Evolutionary conservation across 2,329 filamentous ascomycete genomes (phyloP), one percentile per base, ranked within the genome.

Genomic region (Penicillium sp.): DNA sequence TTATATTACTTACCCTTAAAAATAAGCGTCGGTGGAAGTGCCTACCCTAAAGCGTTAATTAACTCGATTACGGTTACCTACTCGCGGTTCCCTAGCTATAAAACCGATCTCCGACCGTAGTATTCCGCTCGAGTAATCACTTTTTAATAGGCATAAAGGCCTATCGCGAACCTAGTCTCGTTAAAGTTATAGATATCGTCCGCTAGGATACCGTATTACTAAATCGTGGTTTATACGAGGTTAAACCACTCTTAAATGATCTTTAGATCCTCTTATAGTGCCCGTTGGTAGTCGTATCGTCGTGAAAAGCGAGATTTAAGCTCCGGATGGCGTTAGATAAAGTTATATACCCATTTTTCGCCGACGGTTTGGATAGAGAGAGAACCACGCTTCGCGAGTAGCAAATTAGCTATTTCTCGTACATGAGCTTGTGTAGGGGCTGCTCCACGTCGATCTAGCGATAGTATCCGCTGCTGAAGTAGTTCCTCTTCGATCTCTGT

Each of bases 161-260:
- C 53, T 15, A 59, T 62, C 28, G 56, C 53, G 19, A 62, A 62
- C 2, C 56, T 30, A 12, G 60, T n/a, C n/a, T 62, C 56, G 45
- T 62, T 42, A 53, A 62, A 56, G 47, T 63, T 68, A 19, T 63
- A 63, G 53, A 63, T 63, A 60, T 56, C 33, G 4, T 35, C 50
- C 2, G 30, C 2, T 15, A 38, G 37, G 37, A 38, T 38, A 38
- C 37, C 37, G 15, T 38, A 38, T 17, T 38, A 12, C 12, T 15
- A 4, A 38, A 38, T 9, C 12, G 30, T 33, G 13, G 3, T 26
- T 59, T 50, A 30, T 49, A 59, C 15, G 26, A 15, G 22, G 7
- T 50, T 35, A 59, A 59, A 59, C 57, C 30, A 59, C n/a, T 35
- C 40, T 19, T 5, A 15, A 49, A 59, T 40, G 8, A 33, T 13